Percentiles rank a stretch among this genome's conserved stretches.
These are phyloP conservation scores for Tetraselmis chui DNA, from an alignment of 139 green algal species.

Conservation along the genomic window DNA sequence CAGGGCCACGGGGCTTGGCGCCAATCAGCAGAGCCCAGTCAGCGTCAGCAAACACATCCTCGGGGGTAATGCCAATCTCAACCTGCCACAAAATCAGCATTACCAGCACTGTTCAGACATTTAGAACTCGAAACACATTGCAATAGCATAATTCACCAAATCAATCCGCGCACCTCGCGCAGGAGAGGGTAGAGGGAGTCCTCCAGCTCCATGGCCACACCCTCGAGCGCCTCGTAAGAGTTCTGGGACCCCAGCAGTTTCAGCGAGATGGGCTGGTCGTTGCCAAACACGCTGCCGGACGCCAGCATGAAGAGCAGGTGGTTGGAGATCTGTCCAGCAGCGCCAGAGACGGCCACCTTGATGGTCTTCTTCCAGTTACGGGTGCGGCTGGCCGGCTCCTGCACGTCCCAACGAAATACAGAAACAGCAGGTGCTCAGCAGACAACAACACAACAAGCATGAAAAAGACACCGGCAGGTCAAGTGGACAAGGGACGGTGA, in stretches of 20 bases:
- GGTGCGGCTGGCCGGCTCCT: constrained; percentile 52
- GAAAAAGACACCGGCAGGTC: too few relatives aligned
- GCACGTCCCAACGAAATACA: not conserved
- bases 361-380: constrained; percentile 67
- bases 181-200: constrained; percentile 90
- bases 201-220: constrained; percentile 93
- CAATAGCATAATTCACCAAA: not conserved
- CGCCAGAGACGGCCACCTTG: constrained; percentile 66
- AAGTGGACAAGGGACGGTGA: too few relatives aligned
- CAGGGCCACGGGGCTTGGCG: constrained; percentile 82
- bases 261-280: constrained; percentile 78
- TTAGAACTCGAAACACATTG: too few relatives aligned
- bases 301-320: constrained; percentile 86
- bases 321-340: constrained; percentile 85
- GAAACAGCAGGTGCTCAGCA: not conserved
- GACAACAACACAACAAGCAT: not conserved
- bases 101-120: too few relatives aligned
- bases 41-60: constrained; percentile 70
- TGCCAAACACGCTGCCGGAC: constrained; percentile 70
- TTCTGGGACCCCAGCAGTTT: constrained; percentile 74
- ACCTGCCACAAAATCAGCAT: constrained; percentile 52
- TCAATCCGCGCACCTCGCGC: constrained; percentile 40
- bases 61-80: constrained; percentile 71
- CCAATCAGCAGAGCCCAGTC: constrained; percentile 92
- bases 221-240: constrained; percentile 74